These are phyloP conservation scores for Backusella tuberculispora DNA, from an alignment of 192 early-diverging fungal genomes.

Conservation along the genomic window DNA sequence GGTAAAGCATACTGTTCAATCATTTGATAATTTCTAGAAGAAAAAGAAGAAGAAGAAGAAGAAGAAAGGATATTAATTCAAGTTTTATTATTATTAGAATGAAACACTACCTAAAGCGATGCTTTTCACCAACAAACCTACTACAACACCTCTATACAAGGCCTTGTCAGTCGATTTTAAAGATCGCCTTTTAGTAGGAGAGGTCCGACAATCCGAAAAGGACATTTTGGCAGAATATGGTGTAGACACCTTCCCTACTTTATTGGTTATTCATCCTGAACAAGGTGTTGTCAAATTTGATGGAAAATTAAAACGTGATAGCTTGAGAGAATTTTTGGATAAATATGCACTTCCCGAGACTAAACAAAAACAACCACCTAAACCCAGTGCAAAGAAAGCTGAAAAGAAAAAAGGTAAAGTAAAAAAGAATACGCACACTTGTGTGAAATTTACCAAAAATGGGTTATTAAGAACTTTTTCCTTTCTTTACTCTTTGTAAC, in stretches of 20 bases:
- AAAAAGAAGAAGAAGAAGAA: neutral
- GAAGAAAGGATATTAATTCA: neutral
- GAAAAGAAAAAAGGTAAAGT: constrained; percentile 3
- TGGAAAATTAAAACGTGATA: constrained; percentile 70
- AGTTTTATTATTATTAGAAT: constrained; percentile 38
- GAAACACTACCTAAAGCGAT: constrained; percentile 68
- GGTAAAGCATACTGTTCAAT: constrained; percentile 36
- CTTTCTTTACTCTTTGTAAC: constrained; percentile 32
- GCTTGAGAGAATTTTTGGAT: constrained; percentile 64
- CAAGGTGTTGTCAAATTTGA: constrained; percentile 54
- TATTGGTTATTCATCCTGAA: constrained; percentile 65
- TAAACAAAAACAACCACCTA: constrained; percentile 30
- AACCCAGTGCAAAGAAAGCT: constrained; percentile 22
- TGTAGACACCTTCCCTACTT: constrained; percentile 65
- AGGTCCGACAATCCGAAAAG: constrained; percentile 61
- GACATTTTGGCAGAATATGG: constrained; percentile 58
- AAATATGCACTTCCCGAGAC: constrained; percentile 54
- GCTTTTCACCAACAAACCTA: constrained; percentile 78
- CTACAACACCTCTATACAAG: constrained; percentile 83
- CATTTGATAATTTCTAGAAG: too few relatives aligned
- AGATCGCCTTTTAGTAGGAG: constrained; percentile 71
- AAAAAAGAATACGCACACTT: constrained; percentile 17
- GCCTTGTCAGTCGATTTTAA: constrained; percentile 79
- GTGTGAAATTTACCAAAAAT: neutral
- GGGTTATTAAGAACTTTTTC: neutral